Evolutionary conservation across 2,329 filamentous ascomycete genomes (phyloP).

Genomic region (Colletotrichum sp.): DNA sequence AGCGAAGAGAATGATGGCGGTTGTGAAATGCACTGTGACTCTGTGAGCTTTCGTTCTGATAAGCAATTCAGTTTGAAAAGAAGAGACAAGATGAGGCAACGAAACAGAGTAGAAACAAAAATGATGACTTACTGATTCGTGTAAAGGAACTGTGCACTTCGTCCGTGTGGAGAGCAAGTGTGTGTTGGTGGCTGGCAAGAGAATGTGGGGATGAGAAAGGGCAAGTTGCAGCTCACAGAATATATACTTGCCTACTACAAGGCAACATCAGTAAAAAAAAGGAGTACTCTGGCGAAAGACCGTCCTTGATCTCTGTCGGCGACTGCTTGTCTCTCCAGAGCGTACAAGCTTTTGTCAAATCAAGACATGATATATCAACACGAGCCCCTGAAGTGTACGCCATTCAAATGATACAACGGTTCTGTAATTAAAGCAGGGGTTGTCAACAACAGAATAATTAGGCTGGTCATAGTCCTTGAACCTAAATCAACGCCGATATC

Average conservation of each 20-base stretch:
- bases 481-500: background rate
- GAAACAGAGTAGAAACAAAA: fast-evolving
- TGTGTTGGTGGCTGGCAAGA: background rate
- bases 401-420: background rate
- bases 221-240: background rate
- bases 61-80: too few species aligned
- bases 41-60: background rate
- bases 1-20: background rate
- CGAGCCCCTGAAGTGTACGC: background rate
- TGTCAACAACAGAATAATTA: background rate
- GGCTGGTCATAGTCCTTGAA: background rate
- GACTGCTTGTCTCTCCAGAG: background rate
- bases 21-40: background rate
- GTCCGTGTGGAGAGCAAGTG: background rate
- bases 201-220: background rate
- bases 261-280: background rate
- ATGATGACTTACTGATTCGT: background rate
- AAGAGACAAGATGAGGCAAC: background rate
- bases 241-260: background rate
- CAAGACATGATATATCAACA: background rate
- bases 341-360: background rate
- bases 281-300: background rate
- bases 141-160: background rate
- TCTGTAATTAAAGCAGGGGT: background rate
- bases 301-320: background rate